Base-by-base conservation (phyloP, 345 rosid genomes). In the Eucalyptus regnans region DNA sequence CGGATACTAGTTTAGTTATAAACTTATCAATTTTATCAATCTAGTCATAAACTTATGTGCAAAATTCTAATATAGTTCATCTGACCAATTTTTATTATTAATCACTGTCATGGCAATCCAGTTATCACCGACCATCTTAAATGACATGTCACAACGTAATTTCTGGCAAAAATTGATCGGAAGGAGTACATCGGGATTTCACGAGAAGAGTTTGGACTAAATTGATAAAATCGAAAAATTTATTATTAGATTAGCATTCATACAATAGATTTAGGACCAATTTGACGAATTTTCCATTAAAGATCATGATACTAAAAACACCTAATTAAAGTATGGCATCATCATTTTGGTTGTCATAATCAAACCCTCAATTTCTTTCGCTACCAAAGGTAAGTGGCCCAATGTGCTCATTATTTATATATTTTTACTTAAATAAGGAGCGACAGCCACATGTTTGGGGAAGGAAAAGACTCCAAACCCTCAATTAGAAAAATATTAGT, bases 121-220 rank as follows among this genome's bases (percentile, higher is more conserved):
- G 0, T 15, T 2, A 31, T n/a, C 1, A 0, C 5, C 2, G 0
- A 0, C 41, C 80, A 68, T 33, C 80, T 16, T 68, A 68, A 6
- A 6, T 17, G 25, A 31, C 80, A 17, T 10, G 33, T 18, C 23
- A 9, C 23, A 2, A 17, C 4, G 4, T 9, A 2, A 33, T 31
- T 17, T 68, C 0, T 0, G 0, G 3, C 0, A 2, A 33, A 31
- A 33, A 33, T 68, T 17, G 7, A 17, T 68, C 0, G 0, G 1
- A 13, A 0, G 1, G 43, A 31, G 6, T 4, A 15, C 1, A 3
- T 66, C 0, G 4, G 23, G 4, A 33, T 68, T n/a, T 68, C 6
- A 3, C 0, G 0, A 0, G 2, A 68, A 68, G 5, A 3, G 4
- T 68, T 0, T 0, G 0, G 11, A 16, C 23, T 68, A 68, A 15